These are phyloP conservation scores for Lactarius evosmus DNA, from an alignment of 768 basidiomycete species.

Conservation along the genomic window DNA sequence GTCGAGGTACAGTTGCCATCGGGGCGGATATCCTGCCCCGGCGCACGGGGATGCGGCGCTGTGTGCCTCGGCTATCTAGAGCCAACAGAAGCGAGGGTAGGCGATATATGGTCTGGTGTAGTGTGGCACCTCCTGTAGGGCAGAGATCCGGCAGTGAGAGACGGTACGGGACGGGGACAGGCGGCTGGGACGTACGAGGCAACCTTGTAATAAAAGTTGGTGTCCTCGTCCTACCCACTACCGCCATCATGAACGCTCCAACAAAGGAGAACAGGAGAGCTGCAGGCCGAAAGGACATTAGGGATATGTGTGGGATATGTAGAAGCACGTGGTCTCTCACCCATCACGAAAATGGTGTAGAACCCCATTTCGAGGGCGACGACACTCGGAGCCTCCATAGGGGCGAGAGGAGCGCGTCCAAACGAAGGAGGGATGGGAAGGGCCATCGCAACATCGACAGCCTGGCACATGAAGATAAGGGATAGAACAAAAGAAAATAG, in stretches of 20 bases:
- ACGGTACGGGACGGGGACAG: background rate
- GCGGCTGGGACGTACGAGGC: slow-evolving; percentile 2
- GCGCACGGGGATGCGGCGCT: slow-evolving; percentile 3
- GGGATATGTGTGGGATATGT: background rate
- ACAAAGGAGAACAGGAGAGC: background rate
- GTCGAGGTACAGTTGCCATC: background rate
- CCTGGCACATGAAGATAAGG: background rate
- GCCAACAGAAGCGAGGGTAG: background rate
- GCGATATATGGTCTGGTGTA: background rate
- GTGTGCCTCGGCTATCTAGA: background rate
- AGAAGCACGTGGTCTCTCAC: background rate
- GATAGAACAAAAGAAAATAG: background rate
- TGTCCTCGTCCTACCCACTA: background rate
- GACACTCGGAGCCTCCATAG: background rate
- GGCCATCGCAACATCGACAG: background rate
- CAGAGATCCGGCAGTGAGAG: background rate
- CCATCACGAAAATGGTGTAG: background rate
- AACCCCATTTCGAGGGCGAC: background rate
- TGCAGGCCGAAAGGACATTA: background rate
- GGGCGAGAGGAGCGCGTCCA: background rate
- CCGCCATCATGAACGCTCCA: background rate
- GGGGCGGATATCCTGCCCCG: slow-evolving; percentile 2
- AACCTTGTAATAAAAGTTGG: background rate
- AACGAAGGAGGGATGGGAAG: background rate
- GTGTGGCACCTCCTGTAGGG: background rate